A percentile compares a stretch with the other conserved stretches of the same genome.
These are phyloP conservation scores for Paramecium octaurelia DNA, from an alignment of 73 alveolate species.

Conservation along the genomic window DNA sequence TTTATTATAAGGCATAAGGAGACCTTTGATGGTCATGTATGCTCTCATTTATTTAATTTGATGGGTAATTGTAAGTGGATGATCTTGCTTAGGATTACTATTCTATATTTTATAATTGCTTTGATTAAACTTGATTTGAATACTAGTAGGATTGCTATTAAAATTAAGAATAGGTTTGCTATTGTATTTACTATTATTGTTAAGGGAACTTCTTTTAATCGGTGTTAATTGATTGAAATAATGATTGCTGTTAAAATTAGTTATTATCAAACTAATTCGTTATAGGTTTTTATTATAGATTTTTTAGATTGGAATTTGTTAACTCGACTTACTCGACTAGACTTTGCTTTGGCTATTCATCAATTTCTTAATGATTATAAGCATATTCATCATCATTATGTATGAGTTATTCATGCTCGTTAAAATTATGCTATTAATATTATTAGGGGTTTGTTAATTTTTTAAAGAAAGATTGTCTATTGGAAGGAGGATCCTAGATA, in stretches of 20 bases:
- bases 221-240: background rate
- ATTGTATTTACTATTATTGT: background rate
- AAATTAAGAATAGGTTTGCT: background rate
- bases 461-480: background rate
- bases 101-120: background rate
- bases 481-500: background rate
- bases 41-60: background rate
- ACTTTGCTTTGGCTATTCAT: background rate
- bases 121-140: background rate
- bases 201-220: background rate
- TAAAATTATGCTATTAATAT: background rate
- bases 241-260: background rate
- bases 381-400: constrained; percentile 32
- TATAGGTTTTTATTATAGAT: background rate
- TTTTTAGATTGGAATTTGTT: background rate
- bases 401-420: background rate
- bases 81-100: background rate
- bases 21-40: background rate
- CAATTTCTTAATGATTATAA: background rate
- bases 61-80: background rate
- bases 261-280: background rate
- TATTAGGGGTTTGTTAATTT: background rate
- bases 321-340: background rate
- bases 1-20: constrained; percentile 7
- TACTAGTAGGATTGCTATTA: background rate